These are phyloP conservation scores for Hypoxylon sp. DNA, from an alignment of 2,329 filamentous ascomycete genomes.

Conservation along the genomic window DNA sequence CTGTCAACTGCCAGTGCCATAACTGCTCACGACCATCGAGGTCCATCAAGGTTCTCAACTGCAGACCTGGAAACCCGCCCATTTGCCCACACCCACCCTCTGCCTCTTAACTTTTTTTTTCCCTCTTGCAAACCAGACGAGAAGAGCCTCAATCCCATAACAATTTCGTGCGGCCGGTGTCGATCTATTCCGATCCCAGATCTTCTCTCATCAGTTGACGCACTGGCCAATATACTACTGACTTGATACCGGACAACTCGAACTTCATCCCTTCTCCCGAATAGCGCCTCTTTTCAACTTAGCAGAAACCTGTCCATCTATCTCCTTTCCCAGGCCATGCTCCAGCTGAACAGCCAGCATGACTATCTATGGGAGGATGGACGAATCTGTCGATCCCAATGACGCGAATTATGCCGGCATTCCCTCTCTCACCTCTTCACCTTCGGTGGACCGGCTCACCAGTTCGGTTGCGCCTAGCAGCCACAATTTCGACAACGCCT, in stretches of 20 bases:
- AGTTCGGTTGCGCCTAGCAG: constrained; percentile 19
- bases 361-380: constrained; percentile 34
- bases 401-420: constrained; percentile 30
- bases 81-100: constrained; percentile 29
- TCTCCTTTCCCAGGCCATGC: constrained; percentile 30
- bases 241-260: constrained; percentile 6
- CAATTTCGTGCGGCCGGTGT: constrained; percentile 13
- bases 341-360: constrained; percentile 15
- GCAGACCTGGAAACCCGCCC: constrained; percentile 24
- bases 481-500: constrained; percentile 34
- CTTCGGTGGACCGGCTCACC: constrained; percentile 29
- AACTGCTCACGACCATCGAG: constrained; percentile 15
- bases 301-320: neutral
- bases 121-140: constrained; percentile 12
- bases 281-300: constrained; percentile 1
- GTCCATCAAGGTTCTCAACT: constrained; percentile 41
- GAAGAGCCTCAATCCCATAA: constrained; percentile 23
- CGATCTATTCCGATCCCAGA: constrained; percentile 27
- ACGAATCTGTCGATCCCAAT: constrained; percentile 35
- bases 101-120: constrained; percentile 19
- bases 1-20: constrained; percentile 10
- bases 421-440: constrained; percentile 29
- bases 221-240: constrained; percentile 26
- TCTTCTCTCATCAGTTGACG: constrained; percentile 1
- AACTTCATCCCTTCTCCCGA: neutral